These are phyloP conservation scores for Hura crepitans DNA, from an alignment of 441 rosid genomes.

Conservation along the genomic window DNA sequence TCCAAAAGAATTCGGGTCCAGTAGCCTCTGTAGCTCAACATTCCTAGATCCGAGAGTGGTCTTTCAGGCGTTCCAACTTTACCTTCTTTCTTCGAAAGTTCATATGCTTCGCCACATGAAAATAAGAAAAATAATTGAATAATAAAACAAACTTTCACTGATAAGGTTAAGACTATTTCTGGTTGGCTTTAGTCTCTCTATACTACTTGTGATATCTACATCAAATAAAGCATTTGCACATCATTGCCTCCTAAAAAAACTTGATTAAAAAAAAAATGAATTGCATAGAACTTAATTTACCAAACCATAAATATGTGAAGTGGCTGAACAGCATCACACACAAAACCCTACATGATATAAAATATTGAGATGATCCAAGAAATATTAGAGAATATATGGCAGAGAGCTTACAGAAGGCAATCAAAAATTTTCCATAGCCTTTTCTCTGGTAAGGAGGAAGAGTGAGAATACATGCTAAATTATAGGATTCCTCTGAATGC, in stretches of 20 bases:
- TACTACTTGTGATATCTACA: not conserved
- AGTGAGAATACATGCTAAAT: slow-evolving; percentile 95
- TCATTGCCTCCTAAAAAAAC: too few species aligned
- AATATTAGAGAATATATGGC: not conserved
- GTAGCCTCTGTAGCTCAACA: slow-evolving; percentile 93
- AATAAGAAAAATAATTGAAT: not conserved
- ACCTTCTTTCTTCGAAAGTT: slow-evolving; percentile 97
- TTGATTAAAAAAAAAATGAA: too few species aligned
- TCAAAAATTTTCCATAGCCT: slow-evolving; percentile 96
- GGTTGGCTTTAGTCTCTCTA: not conserved
- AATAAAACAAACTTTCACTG: not conserved
- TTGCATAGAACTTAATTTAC: not conserved
- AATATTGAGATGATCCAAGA: not conserved
- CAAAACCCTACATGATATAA: not conserved
- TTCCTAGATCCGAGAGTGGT: slow-evolving; percentile 94
- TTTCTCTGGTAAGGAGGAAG: slow-evolving; percentile 99
- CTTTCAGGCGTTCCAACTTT: slow-evolving; percentile 99
- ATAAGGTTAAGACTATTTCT: not conserved
- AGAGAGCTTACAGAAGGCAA: slow-evolving; percentile 86
- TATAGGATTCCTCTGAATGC: slow-evolving; percentile 96
- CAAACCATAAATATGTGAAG: not conserved
- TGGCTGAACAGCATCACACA: not conserved
- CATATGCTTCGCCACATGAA: slow-evolving; percentile 63
- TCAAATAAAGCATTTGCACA: not conserved
- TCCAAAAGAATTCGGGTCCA: slow-evolving; percentile 94